Evolutionary conservation across 2,329 filamentous ascomycete species (phyloP), one percentile per base, ranked within the genome.

Genomic region (Torrubiella hemipterigena): DNA sequence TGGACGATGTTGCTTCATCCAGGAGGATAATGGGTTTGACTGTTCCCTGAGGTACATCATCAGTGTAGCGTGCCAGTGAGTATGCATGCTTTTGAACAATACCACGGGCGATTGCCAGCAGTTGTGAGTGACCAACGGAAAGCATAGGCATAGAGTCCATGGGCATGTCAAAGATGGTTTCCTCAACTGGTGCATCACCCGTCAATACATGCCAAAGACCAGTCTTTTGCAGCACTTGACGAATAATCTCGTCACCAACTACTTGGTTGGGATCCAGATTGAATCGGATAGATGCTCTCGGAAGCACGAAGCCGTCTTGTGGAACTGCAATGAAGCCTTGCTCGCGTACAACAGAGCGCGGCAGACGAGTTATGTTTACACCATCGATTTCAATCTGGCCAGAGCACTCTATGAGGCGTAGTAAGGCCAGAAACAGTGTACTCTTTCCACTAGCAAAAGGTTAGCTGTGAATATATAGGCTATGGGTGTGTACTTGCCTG

Each of bases 71-170:
- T 14, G 25, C 17, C 13, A 44, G 19, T 1, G 28, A 30, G n/a
- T 13, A 38, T 27, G 7, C 32, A 36, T 31, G 22, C 14, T 42
- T 43, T 17, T 51, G 41, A 2, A 52, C 27, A 5, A 56, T 29
- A 6, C 50, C 49, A 7, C 54, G 41, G 6, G 48, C 45, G 3
- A 58, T 38, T 4, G 48, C 47, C 15, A 56, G 40, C 1, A 56
- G 43, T 30, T 57, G 52, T 3, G 40, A 33, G 33, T 56, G 51
- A 4, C 54, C 53, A 1, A 42, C 42, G 2, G 52, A 57, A 4
- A 59, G 34, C 7, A 42, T 32, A 1, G 41, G 44, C 3, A 56
- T 37, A 3, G 31, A 29, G 3, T 43, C 45, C 5, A 56, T 27
- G 3, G 37, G 35, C 5, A 32, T 35, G 25, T 55, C 46, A 0